Percentiles rank a stretch among this genome's conserved stretches.
Evolutionary conservation across 164 flowering plant species (phyloP).

Genomic region (Chimonanthus praecox): DNA sequence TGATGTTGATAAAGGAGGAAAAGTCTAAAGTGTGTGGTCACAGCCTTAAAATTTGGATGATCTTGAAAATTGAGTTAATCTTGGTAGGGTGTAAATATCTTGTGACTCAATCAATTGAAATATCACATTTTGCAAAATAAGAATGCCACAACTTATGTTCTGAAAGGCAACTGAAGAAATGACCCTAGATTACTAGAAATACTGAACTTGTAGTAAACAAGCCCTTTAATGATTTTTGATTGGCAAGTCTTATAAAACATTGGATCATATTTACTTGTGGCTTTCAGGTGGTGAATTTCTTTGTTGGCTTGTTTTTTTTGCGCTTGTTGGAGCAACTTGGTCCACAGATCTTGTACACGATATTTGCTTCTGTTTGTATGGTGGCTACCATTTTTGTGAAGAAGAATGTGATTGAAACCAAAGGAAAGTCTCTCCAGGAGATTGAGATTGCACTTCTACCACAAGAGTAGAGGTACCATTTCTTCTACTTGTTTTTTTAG

Average conservation of each 20-base stretch:
- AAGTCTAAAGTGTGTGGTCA: neutral
- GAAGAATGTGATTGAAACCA: constrained; percentile 84
- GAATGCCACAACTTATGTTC: neutral
- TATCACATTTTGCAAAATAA: neutral
- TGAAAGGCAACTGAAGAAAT: neutral
- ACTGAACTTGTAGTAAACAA: neutral
- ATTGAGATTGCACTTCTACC: constrained; percentile 93
- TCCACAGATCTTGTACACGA: constrained; percentile 57
- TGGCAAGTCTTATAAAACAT: neutral
- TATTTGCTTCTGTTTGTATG: constrained; percentile 63
- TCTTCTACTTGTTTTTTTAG: neutral
- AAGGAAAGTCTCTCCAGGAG: constrained; percentile 95
- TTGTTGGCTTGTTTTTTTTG: constrained; percentile 86
- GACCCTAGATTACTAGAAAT: neutral
- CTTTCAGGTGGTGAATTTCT: constrained; percentile 82
- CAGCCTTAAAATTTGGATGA: neutral
- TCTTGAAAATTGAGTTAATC: neutral
- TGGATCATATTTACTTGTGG: neutral
- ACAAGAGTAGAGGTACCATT: constrained; percentile 10
- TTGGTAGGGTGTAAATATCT: neutral
- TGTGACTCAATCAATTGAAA: neutral
- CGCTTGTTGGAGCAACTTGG: constrained; percentile 80
- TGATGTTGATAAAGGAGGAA: no score
- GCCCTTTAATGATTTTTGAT: neutral
- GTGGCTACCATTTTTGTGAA: constrained; percentile 73